A percentile compares a stretch with the other conserved stretches of the same genome.
These are phyloP conservation scores for Phaeosphaeriaceae sp. DNA, from an alignment of 2,329 filamentous ascomycete species.

Conservation along the genomic window DNA sequence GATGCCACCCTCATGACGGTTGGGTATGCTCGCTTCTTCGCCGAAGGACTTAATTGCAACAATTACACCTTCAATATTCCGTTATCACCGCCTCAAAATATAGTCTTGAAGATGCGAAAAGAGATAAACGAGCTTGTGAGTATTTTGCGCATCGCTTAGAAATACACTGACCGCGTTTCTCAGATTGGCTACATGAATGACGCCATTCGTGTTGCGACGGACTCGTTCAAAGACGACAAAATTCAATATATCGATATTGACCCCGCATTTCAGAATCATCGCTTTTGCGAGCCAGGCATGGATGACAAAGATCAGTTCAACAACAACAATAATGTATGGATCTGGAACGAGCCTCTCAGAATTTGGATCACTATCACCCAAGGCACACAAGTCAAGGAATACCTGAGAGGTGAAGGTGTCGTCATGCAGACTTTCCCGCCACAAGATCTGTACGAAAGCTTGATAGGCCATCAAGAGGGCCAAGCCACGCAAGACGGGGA, in stretches of 20 bases:
- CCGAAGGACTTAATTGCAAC: not conserved
- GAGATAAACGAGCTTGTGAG: slow-evolving; percentile 12
- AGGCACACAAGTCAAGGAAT: too few species aligned
- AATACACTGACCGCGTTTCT: not conserved
- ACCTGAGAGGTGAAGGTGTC: not conserved
- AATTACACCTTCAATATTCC: not conserved
- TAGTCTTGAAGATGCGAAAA: slow-evolving; percentile 2
- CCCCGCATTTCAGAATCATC: slow-evolving; percentile 12
- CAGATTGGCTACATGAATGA: slow-evolving; percentile 11
- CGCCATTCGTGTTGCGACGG: slow-evolving; percentile 6
- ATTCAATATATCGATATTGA: slow-evolving; percentile 16
- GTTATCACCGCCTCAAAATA: not conserved
- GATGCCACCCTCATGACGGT: slow-evolving; percentile 7
- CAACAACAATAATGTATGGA: slow-evolving; percentile 1
- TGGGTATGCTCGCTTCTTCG: slow-evolving; percentile 11
- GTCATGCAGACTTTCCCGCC: not conserved
- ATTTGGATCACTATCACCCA: too few species aligned
- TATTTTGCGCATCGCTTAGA: not conserved
- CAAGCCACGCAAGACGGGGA: not conserved
- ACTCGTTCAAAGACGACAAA: slow-evolving; percentile 15
- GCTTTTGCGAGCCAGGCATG: slow-evolving; percentile 13
- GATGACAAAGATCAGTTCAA: not conserved
- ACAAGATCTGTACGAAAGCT: not conserved
- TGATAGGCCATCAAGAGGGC: not conserved
- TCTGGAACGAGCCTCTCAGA: slow-evolving; percentile 8